Percentiles rank a stretch among this genome's conserved stretches.
Conservation (phyloP, 176 grass and related monocot genomes). For the Chrysopogon serrulatus region DNA sequence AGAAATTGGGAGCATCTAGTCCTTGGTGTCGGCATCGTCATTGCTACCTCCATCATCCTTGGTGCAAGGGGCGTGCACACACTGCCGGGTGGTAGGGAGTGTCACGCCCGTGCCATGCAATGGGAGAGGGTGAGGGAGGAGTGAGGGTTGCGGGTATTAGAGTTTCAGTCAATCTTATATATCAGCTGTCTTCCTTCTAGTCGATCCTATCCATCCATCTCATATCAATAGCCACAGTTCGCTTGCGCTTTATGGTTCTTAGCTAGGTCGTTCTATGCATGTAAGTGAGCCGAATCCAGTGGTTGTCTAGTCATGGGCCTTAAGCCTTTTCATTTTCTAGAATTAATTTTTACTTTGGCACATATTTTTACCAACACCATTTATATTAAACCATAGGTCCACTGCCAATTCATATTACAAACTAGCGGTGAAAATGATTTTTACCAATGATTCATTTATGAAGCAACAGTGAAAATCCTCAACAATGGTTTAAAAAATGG, state of each 20-base stretch:
- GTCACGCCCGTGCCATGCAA: too few relatives aligned
- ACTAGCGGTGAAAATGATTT: neutral
- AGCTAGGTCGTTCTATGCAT: neutral
- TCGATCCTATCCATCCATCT: neutral
- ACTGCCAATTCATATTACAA: neutral
- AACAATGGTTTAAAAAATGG: neutral
- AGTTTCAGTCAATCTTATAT: too few relatives aligned
- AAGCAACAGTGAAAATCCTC: neutral
- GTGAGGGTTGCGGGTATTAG: too few relatives aligned
- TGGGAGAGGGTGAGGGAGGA: too few relatives aligned
- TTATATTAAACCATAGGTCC: too few relatives aligned
- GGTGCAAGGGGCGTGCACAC: too few relatives aligned
- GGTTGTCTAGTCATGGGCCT: neutral
- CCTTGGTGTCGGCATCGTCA: neutral
- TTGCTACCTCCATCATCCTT: neutral
- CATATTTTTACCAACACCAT: neutral
- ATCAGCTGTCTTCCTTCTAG: too few relatives aligned
- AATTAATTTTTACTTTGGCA: neutral
- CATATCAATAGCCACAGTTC: neutral
- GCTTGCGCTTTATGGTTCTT: neutral
- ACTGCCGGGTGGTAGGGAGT: too few relatives aligned
- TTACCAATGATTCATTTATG: neutral
- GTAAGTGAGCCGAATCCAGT: neutral
- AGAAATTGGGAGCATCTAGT: neutral
- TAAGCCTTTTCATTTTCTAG: neutral